Evolutionary conservation across 352 stramenopile genomes (phyloP).

Genomic region (Globisporangium canariense): DNA sequence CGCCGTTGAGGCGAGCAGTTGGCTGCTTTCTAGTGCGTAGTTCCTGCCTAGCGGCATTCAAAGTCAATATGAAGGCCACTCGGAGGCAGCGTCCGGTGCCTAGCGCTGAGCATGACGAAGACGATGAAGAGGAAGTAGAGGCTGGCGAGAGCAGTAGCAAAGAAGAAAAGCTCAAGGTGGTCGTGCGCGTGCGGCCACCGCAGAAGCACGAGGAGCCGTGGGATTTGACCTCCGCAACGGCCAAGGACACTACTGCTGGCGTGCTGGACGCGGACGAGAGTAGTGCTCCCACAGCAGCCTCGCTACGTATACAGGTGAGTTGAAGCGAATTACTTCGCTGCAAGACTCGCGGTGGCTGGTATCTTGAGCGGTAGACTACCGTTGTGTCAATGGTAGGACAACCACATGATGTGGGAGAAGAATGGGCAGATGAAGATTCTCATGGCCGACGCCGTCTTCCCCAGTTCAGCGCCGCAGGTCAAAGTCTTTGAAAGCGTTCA

Average conservation of each 20-base stretch:
- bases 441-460: conserved; percentile 50
- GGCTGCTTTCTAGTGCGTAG: not conserved
- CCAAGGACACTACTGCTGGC: not conserved
- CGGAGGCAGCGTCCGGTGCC: not conserved
- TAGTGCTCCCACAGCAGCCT: conserved; percentile 8
- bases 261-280: not conserved
- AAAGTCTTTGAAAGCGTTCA: conserved; percentile 50
- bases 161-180: conserved; percentile 62
- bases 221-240: conserved; percentile 10
- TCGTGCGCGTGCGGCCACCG: conserved; percentile 53
- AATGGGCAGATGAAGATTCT: conserved; percentile 61
- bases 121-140: not conserved
- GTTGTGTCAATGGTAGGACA: conserved; percentile 22
- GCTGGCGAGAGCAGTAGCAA: conserved; percentile 3
- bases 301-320: conserved; percentile 34
- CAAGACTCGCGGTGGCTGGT: not conserved
- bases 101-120: not conserved
- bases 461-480: conserved; percentile 30
- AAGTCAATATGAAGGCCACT: conserved; percentile 4
- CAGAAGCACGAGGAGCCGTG: conserved; percentile 50
- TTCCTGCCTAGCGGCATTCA: not conserved
- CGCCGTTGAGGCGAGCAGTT: not conserved
- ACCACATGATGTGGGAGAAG: conserved; percentile 60
- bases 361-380: not conserved
- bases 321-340: not conserved